Evolutionary conservation across 495 filamentous ascomycete genomes (phyloP).

Genomic region (Hypoxylon trugodes): DNA sequence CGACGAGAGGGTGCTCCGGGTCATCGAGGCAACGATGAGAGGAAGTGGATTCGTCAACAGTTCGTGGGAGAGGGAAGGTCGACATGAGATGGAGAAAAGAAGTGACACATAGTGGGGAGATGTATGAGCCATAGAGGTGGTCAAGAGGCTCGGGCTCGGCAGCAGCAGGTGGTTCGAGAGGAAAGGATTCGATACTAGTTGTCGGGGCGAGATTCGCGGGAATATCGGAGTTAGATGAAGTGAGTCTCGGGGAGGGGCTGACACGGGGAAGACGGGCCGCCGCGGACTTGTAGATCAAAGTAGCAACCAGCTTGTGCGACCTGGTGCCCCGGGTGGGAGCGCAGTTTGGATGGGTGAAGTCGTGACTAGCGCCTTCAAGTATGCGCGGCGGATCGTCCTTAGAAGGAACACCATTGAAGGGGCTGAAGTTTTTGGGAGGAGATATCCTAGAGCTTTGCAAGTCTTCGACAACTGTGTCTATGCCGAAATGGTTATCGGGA

Average conservation of each 20-base stretch:
- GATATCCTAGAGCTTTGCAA: constrained; percentile 46
- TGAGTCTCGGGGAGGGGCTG: constrained; percentile 44
- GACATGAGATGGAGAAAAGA: constrained; percentile 82
- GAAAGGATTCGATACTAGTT: constrained; percentile 71
- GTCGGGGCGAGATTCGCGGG: constrained; percentile 68
- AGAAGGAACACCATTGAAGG: constrained; percentile 63
- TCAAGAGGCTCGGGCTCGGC: constrained; percentile 70
- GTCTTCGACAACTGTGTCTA: constrained; percentile 64
- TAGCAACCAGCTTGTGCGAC: constrained; percentile 66
- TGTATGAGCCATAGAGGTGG: constrained; percentile 77
- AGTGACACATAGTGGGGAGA: constrained; percentile 82
- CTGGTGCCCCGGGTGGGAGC: constrained; percentile 52
- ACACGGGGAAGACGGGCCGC: constrained; percentile 43
- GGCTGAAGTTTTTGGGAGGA: constrained; percentile 49
- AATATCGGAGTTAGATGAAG: constrained; percentile 51
- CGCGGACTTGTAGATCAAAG: constrained; percentile 71
- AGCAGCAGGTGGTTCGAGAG: constrained; percentile 72
- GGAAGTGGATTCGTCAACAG: constrained; percentile 66
- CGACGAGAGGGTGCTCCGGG: constrained; percentile 66
- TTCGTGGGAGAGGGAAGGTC: constrained; percentile 65
- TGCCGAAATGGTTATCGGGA: constrained; percentile 59
- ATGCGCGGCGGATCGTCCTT: constrained; percentile 60
- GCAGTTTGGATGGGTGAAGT: constrained; percentile 65
- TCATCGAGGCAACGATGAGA: constrained; percentile 76
- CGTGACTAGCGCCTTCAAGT: constrained; percentile 64